Percentiles rank a stretch among this genome's conserved stretches.
Evolutionary conservation across 352 stramenopile genomes (phyloP).

Genomic region (Pythium dissimile): DNA sequence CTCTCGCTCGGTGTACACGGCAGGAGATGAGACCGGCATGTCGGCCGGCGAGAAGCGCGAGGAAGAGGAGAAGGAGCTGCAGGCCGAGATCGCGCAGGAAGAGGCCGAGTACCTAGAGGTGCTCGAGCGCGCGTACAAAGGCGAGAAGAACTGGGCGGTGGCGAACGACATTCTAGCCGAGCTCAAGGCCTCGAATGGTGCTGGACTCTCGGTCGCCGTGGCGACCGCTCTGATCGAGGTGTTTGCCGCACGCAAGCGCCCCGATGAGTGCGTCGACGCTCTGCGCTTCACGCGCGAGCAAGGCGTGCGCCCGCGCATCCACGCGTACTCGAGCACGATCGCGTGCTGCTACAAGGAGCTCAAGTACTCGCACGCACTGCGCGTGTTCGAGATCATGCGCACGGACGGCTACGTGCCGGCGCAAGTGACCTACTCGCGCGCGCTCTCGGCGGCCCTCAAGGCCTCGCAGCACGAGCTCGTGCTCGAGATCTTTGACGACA

Average conservation of each 20-base stretch:
- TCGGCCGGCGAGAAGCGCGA: conserved; percentile 7
- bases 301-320: conserved; percentile 71
- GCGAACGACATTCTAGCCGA: conserved; percentile 53
- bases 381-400: conserved; percentile 85
- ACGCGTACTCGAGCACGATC: conserved; percentile 79
- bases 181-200: conserved; percentile 33
- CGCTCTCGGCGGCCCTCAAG: conserved; percentile 80
- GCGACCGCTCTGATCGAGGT: conserved; percentile 65
- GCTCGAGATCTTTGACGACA: conserved; percentile 87
- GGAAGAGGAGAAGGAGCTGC: neutral
- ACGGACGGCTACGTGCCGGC: conserved; percentile 81
- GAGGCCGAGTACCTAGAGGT: conserved; percentile 23
- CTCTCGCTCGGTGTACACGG: conserved; percentile 16
- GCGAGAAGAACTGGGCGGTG: conserved; percentile 34
- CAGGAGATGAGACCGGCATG: conserved; percentile 5
- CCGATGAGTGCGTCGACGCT: conserved; percentile 57
- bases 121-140: conserved; percentile 27
- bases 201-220: conserved; percentile 38
- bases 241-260: conserved; percentile 37
- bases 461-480: conserved; percentile 74
- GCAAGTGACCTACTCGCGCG: conserved; percentile 79
- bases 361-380: conserved; percentile 63
- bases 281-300: conserved; percentile 64
- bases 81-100: conserved; percentile 5
- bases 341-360: conserved; percentile 74